These are phyloP conservation scores for Ziziphus jujuba DNA, from an alignment of 306 rosid species.

Conservation along the genomic window DNA sequence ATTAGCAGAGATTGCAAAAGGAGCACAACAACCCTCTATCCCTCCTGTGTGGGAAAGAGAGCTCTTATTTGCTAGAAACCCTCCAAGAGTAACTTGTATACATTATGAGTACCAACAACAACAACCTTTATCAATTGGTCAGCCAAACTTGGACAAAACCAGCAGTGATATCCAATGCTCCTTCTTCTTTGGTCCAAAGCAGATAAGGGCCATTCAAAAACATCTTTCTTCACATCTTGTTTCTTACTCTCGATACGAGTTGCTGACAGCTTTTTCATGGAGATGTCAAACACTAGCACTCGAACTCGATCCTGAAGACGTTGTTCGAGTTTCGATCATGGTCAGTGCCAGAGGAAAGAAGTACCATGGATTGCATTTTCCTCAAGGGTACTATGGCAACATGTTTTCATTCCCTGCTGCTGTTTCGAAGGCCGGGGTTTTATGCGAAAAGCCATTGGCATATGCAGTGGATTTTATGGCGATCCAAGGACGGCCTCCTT, in stretches of 20 bases:
- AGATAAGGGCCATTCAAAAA: background rate
- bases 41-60: no score
- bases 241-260: slow-evolving; percentile 8
- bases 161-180: no score
- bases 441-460: no score
- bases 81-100: background rate
- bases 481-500: no score
- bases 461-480: no score
- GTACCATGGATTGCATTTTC: no score
- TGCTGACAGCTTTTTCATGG: slow-evolving; percentile 22
- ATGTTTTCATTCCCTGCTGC: no score
- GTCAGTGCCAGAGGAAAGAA: background rate
- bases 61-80: slow-evolving; percentile 21
- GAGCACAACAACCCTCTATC: no score
- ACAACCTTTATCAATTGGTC: background rate
- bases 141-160: background rate
- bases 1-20: no score
- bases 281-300: slow-evolving; percentile 19
- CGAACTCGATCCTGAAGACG: background rate
- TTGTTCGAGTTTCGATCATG: background rate
- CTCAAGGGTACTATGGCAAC: no score
- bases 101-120: slow-evolving; percentile 9
- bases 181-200: background rate
- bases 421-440: no score
- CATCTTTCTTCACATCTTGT: background rate